Base-by-base conservation (phyloP, 2,329 filamentous ascomycete species). In the Aspergillus alliaceus region DNA sequence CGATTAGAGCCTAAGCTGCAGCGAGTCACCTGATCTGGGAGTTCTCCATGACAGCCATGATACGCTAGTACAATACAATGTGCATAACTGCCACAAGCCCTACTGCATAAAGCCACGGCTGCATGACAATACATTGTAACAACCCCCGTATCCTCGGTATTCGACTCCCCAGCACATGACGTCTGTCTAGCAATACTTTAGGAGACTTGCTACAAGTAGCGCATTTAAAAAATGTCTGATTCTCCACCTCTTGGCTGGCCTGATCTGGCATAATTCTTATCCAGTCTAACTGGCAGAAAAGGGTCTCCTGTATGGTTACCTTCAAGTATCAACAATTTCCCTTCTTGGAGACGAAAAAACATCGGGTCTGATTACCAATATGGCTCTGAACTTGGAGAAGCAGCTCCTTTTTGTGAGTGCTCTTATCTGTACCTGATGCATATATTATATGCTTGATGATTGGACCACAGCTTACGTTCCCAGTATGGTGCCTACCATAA, bases 401-500 rank as follows among this genome's bases (percentile, higher is more conserved):
- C 86, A 88, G 74, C 77, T 88, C 60, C 80, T 83, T 63, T 88
- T 88, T 69, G 86, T 88, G 80, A 72, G 85, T 72, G 42, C 37
- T 27, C 53, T 70, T 58, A 51, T 46, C 55, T 58, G 37, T 54
- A 50, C 48, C 25, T 29, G 35, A 32, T 37, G 42, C 52, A 51
- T 34, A 18, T 31, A 32, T 37, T 24, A 14, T 24, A 25, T 51
- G 44, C 37, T 34, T 20, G 18, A 49, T 51, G 24, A 58, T 61
- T 64, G 64, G 61, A 66, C 59, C 46, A 44, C 54, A 58, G 53
- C 59, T 64, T 59, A 65, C 47, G 53, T 63, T 51, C 37, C 49
- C 63, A 88, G 86, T 88, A 88, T 79, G 86, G 86, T 63, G 79
- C 84, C 62, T 88, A 88, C 68, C 86, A 88, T 68, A 84, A 86